phyloP scores from a whole-genome alignment of 202 grass and related monocot genomes.

The Eragrostis tef region DNA sequence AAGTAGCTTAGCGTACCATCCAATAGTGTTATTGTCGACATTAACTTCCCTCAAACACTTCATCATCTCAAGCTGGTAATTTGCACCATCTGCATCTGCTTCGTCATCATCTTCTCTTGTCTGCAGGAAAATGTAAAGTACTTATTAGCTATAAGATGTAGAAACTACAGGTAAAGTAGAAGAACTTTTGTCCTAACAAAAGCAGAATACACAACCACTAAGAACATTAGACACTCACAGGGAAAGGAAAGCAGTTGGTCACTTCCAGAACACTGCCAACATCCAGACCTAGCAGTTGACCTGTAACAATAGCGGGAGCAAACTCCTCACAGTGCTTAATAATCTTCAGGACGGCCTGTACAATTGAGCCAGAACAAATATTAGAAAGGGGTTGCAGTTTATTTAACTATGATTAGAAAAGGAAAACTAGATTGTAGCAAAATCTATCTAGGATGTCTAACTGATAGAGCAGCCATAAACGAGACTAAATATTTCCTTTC shows the following conservation, averaged over 20 bases:
- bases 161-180: constrained; percentile 20
- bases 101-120: constrained; percentile 96
- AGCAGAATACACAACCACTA: not conserved
- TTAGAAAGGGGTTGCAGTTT: constrained; percentile 17
- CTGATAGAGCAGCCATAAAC: constrained; percentile 29
- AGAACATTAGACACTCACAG: constrained; percentile 55
- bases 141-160: constrained; percentile 28
- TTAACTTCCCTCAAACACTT: constrained; percentile 96
- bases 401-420: constrained; percentile 17
- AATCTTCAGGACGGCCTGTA: constrained; percentile 84
- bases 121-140: constrained; percentile 41
- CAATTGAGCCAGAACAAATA: constrained; percentile 11
- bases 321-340: constrained; percentile 98
- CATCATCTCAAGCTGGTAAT: constrained; percentile 99
- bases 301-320: constrained; percentile 87
- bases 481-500: not conserved
- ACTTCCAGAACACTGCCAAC: constrained; percentile 97
- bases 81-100: constrained; percentile 93
- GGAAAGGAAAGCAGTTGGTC: constrained; percentile 99
- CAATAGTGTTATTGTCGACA: constrained; percentile 98
- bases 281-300: constrained; percentile 97
- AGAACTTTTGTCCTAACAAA: not conserved
- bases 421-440: not conserved
- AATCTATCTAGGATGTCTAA: not conserved
- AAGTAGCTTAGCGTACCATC: constrained; percentile 73